phyloP scores from a whole-genome alignment of 2,329 filamentous ascomycete species.

The Colletotrichum liaoningense region DNA sequence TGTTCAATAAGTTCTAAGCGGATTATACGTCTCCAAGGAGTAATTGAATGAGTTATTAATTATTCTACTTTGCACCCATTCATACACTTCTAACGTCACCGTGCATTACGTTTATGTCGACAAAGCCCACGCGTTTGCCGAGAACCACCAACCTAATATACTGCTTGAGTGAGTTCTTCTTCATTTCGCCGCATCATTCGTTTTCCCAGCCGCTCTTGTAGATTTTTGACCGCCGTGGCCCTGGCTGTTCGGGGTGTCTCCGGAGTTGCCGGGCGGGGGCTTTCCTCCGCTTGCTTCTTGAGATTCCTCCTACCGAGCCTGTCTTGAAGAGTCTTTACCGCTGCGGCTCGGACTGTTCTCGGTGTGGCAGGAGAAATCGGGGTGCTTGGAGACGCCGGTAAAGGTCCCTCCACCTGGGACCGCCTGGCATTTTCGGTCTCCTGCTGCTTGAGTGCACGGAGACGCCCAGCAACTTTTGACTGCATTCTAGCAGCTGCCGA shows the following conservation, averaged over 20 bases:
- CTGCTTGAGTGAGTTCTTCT: neutral
- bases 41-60: neutral
- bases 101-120: neutral
- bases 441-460: conserved; percentile 11
- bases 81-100: neutral
- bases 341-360: conserved; percentile 1
- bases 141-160: neutral
- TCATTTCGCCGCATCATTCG: conserved; percentile 19
- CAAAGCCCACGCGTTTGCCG: neutral
- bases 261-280: neutral
- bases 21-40: neutral
- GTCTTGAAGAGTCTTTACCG: conserved; percentile 19
- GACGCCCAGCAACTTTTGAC: conserved; percentile 8
- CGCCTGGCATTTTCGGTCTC: neutral
- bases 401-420: neutral
- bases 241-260: conserved; percentile 3
- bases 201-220: conserved; percentile 17
- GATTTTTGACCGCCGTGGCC: conserved; percentile 8
- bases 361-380: neutral
- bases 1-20: neutral
- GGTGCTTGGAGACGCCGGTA: neutral
- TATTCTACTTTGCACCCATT: neutral
- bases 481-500: conserved; percentile 32
- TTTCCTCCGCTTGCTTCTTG: neutral
- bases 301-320: conserved; percentile 10